These are phyloP conservation scores for Setaria viridis DNA, from an alignment of 202 grass and related monocot species.

Conservation along the genomic window DNA sequence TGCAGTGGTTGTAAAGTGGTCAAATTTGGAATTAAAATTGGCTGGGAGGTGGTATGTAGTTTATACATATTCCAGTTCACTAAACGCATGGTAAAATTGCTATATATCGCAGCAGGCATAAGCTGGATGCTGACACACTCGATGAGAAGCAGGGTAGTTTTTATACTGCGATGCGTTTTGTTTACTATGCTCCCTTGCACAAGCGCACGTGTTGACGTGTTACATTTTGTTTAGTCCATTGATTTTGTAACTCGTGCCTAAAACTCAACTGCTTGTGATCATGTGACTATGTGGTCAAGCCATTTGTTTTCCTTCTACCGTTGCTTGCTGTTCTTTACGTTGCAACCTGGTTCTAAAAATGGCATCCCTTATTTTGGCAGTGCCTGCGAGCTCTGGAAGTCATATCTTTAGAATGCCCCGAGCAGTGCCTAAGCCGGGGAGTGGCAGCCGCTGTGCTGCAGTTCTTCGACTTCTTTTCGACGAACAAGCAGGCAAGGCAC, in stretches of 20 bases:
- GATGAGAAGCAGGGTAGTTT: background rate
- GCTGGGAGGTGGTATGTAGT: background rate
- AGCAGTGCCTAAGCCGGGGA: slow-evolving; percentile 50
- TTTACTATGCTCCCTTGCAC: background rate
- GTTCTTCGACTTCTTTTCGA: slow-evolving; percentile 64
- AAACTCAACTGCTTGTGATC: background rate
- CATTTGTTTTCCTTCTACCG: background rate
- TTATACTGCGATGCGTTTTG: background rate
- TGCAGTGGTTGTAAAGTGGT: background rate
- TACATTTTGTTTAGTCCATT: background rate
- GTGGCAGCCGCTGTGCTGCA: slow-evolving; percentile 56
- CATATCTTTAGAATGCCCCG: slow-evolving; percentile 36
- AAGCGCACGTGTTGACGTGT: background rate
- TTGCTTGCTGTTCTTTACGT: background rate
- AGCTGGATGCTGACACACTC: background rate
- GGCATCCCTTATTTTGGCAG: slow-evolving; percentile 25
- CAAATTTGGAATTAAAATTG: background rate
- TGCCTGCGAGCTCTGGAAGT: slow-evolving; percentile 59
- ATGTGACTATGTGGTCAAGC: background rate
- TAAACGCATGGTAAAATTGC: background rate
- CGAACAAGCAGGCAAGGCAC: slow-evolving; percentile 46
- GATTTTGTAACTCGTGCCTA: background rate
- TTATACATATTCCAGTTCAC: background rate
- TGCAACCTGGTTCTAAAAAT: slow-evolving; percentile 3
- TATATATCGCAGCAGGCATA: background rate